Evolutionary conservation across 2,329 filamentous ascomycete species (phyloP).

Genomic region (Gnomoniopsis sp.): DNA sequence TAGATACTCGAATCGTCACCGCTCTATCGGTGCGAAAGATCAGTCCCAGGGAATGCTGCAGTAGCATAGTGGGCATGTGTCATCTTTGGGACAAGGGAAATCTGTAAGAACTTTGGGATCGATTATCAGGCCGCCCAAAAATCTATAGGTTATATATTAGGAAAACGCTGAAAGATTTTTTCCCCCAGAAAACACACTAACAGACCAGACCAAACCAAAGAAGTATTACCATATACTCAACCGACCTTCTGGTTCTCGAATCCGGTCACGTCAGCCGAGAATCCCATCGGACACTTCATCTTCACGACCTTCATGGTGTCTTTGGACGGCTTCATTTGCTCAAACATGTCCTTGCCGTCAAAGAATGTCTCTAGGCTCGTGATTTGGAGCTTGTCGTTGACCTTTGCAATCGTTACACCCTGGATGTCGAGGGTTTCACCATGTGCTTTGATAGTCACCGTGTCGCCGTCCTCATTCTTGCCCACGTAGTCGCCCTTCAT

Average conservation of each 20-base stretch:
- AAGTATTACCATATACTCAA: not conserved
- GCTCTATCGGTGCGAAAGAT: no score
- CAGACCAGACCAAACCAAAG: not conserved
- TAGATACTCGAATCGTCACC: no score
- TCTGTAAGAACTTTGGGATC: no score
- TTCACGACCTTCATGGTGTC: conserved; percentile 11
- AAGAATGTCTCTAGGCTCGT: conserved; percentile 17
- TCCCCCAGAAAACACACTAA: not conserved
- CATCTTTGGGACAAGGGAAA: no score
- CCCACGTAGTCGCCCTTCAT: conserved; percentile 67
- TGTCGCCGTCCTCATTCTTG: conserved; percentile 61
- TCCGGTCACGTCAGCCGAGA: not conserved
- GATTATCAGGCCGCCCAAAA: no score
- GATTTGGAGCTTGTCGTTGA: conserved; percentile 58
- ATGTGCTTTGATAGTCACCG: conserved; percentile 59
- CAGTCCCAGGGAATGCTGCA: no score
- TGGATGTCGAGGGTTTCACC: conserved; percentile 60
- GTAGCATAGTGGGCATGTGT: no score
- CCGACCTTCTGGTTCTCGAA: not conserved
- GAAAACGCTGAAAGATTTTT: not conserved
- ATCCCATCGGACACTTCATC: conserved; percentile 18
- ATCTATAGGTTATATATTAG: not conserved
- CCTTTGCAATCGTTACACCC: conserved; percentile 58
- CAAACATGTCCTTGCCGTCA: conserved; percentile 18
- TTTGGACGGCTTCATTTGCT: conserved; percentile 16